Evolutionary conservation across 768 basidiomycete genomes (phyloP), one percentile per base, ranked within the genome.

Genomic region (Tephrocybe sp.): DNA sequence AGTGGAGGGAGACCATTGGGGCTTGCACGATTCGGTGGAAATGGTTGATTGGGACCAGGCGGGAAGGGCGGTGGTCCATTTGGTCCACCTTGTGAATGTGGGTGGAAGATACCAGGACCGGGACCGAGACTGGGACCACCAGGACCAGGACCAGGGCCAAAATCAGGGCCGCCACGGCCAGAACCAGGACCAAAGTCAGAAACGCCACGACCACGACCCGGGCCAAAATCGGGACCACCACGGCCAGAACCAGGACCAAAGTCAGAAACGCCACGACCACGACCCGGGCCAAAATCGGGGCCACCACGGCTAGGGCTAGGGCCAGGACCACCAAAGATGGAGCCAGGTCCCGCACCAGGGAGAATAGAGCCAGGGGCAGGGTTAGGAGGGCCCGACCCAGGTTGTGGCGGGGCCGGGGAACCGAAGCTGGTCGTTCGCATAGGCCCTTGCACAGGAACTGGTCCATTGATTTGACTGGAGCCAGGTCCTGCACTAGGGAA

Each of bases 31-130:
- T 52, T 52, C 21, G 53, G 54, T 13, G 53, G 55, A 9, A 43
- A 52, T 16, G 51, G 42, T n/a, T 55, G 55, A 42, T 57, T 52
- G 24, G 47, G 40, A 36, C 50, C 47, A 22, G 52, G 52, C 24
- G 61, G 58, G 38, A 53, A 48, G 13, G 51, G 44, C 18, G 57
- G 57, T 24, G 57, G 57, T 37, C 53, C 55, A 41, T 48, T 35
- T 16, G 43, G 49, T 18, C 51, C 41, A 18, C 25, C 19, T 5
- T 40, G 27, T 11, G 54, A 49, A 28, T 46, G 37, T 21, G 48
- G 47, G 24, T 50, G 22, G 31, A 39, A 53, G 27, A 50, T 50
- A 9, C 44, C 48, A n/a, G 41, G 25, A n/a, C 47, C 47, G 5
- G 28, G 18, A 26, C 34, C 19, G 24, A 31, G 15, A n/a, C n/a